phyloP scores from a whole-genome alignment of 768 basidiomycete species.

The Leccinum variicolor region DNA sequence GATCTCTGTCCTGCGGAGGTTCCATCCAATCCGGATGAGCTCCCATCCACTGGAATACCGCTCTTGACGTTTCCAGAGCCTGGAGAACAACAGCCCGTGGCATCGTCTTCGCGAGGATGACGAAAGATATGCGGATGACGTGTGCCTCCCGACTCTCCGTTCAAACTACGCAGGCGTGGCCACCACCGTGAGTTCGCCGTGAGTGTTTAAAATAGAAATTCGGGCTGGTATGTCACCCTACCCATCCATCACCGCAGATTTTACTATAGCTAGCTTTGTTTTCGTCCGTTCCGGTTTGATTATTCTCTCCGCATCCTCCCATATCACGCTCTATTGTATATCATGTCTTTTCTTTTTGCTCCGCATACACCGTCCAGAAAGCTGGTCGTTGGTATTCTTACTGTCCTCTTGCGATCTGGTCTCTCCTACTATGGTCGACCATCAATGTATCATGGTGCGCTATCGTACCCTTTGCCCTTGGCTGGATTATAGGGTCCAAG shows the following conservation, averaged over 20 bases:
- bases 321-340: background rate
- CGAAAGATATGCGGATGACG: background rate
- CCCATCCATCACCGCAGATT: background rate
- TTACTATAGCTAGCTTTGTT: background rate
- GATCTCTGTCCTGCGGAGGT: constrained; percentile 1
- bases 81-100: constrained; percentile 7
- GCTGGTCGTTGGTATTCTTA: background rate
- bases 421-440: background rate
- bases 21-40: constrained; percentile 3
- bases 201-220: background rate
- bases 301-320: background rate
- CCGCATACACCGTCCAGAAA: background rate
- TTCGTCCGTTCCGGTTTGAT: background rate
- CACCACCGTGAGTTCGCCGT: background rate
- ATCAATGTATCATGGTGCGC: background rate
- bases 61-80: background rate
- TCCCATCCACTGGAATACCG: background rate
- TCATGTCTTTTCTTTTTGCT: background rate
- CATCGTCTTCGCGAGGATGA: constrained; percentile 10
- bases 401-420: background rate
- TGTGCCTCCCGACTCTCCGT: background rate
- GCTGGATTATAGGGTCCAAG: background rate
- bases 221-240: background rate
- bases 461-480: background rate
- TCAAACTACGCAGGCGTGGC: background rate